Evolutionary conservation across 371 early-diverging fungal species (phyloP).

Genomic region (Mucor circinelloides): DNA sequence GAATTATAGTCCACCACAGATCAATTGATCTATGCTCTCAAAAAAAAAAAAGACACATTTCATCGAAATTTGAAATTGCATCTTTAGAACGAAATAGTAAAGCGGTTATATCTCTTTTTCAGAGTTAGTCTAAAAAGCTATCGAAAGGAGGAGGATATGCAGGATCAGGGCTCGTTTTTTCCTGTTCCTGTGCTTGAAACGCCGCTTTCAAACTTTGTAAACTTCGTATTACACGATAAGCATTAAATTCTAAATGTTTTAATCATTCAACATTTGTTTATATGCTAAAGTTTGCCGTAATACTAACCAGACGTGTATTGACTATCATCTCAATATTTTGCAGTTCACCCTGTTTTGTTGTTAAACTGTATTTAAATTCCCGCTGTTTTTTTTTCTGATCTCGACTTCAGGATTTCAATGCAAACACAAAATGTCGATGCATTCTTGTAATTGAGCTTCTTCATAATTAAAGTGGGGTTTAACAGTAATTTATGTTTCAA

Average conservation of each 20-base stretch:
- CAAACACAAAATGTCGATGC: not conserved
- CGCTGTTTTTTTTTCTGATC: not conserved
- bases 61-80: too few relatives aligned
- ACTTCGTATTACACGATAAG: not conserved
- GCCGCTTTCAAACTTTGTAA: not conserved
- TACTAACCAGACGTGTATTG: too few relatives aligned
- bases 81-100: too few relatives aligned
- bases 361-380: not conserved
- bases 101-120: too few relatives aligned
- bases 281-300: not conserved
- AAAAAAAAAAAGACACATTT: too few relatives aligned
- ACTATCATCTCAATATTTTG: too few relatives aligned
- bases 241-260: not conserved
- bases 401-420: not conserved
- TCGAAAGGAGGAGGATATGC: not conserved
- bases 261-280: not conserved
- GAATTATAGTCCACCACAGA: too few relatives aligned
- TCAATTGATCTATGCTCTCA: too few relatives aligned
- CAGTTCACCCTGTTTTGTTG: not conserved
- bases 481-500: constrained; percentile 1
- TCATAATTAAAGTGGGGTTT: not conserved
- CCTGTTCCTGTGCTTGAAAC: not conserved
- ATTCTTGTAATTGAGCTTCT: not conserved
- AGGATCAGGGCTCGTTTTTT: not conserved
- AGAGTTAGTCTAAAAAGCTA: too few relatives aligned